Evolutionary conservation across 2,329 filamentous ascomycete genomes (phyloP).

Genomic region (Fusarium albosuccineum): DNA sequence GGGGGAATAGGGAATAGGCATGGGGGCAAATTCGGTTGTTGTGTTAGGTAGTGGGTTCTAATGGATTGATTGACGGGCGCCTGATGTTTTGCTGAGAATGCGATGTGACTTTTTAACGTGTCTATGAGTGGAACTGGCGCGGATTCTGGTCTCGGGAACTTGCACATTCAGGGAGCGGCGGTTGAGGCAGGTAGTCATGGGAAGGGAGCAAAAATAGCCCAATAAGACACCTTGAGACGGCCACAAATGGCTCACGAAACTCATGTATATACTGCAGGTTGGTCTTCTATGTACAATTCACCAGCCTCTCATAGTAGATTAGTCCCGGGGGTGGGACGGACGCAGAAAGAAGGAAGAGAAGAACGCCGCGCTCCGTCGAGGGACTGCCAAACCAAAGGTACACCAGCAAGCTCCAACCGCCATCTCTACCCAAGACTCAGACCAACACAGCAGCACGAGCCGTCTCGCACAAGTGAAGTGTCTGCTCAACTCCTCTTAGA

Average conservation of each 20-base stretch:
- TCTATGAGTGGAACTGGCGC: background rate
- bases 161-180: background rate
- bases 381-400: conserved; percentile 27
- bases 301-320: conserved; percentile 1
- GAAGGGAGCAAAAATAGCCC: background rate
- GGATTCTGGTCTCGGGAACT: background rate
- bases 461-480: conserved; percentile 7
- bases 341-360: conserved; percentile 26
- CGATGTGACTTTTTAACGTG: background rate
- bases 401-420: conserved; percentile 9
- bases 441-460: background rate
- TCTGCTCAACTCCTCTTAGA: conserved; percentile 5
- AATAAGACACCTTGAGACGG: background rate
- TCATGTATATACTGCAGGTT: conserved; percentile 28
- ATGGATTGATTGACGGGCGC: conserved; percentile 39
- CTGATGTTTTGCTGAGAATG: background rate
- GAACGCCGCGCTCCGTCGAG: conserved; percentile 39
- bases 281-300: conserved; percentile 22
- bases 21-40: conserved; percentile 42
- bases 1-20: conserved; percentile 40
- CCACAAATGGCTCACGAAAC: background rate
- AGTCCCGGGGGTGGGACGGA: conserved; percentile 15
- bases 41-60: conserved; percentile 44
- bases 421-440: background rate
- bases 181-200: background rate